Conservation (phyloP, 305 asterid genomes). For the Solanum hybrid region DNA sequence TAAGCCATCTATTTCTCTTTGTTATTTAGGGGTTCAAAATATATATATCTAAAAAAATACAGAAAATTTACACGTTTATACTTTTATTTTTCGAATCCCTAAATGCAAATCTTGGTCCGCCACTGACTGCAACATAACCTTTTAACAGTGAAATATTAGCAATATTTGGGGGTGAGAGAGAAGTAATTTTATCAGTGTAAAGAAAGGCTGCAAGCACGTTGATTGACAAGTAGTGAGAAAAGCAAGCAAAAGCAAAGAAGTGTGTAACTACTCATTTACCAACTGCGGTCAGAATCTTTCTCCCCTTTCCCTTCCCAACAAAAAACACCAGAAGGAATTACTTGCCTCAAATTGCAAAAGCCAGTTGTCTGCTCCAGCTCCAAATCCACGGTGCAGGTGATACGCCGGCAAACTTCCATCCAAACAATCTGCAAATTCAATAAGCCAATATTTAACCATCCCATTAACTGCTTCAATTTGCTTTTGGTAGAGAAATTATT, state of each 20-base stretch:
- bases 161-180: background rate
- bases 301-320: background rate
- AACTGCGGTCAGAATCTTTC: background rate
- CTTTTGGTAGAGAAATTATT: background rate
- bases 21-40: no score
- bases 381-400: constrained; percentile 79
- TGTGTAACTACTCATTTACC: background rate
- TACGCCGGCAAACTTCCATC: constrained; percentile 94
- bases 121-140: background rate
- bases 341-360: constrained; percentile 84
- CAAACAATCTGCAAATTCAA: constrained; percentile 52
- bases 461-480: background rate
- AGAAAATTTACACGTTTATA: no score
- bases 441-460: background rate
- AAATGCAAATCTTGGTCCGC: no score
- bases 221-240: background rate
- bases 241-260: background rate
- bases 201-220: constrained; percentile 16
- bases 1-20: no score
- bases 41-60: no score
- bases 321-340: constrained; percentile 17
- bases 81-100: no score
- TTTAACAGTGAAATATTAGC: background rate
- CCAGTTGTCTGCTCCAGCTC: constrained; percentile 83
- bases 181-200: background rate